Conservation (phyloP, 805 yeast species). For the Isabelozyma pseudorhagii region DNA sequence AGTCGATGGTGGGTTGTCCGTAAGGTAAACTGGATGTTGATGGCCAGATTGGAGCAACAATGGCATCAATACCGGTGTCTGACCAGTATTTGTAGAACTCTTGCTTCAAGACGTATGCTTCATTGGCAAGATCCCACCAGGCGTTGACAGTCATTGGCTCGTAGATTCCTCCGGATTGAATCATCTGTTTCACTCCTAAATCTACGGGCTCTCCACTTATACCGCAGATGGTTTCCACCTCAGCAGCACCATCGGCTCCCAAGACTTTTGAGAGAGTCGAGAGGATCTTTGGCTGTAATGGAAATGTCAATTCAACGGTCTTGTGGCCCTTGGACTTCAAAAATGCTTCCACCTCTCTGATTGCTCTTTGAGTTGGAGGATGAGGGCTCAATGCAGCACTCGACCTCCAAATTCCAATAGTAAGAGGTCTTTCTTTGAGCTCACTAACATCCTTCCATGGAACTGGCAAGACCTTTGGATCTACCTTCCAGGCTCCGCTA, state of each 20-base stretch:
- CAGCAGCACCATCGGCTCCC: slow-evolving; percentile 42
- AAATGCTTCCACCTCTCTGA: slow-evolving; percentile 1
- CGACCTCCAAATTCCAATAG: slow-evolving; percentile 1
- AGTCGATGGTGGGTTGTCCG: slow-evolving; percentile 12
- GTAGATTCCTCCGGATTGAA: slow-evolving; percentile 29
- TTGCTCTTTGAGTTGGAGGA: slow-evolving; percentile 5
- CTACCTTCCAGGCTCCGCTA: slow-evolving; percentile 4
- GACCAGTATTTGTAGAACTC: slow-evolving; percentile 41
- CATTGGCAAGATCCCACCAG: slow-evolving; percentile 35
- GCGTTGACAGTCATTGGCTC: slow-evolving; percentile 26
- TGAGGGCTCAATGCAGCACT: slow-evolving; percentile 3
- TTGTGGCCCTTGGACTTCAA: slow-evolving; percentile 38
- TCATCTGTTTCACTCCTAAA: slow-evolving; percentile 29
- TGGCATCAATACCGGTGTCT: slow-evolving; percentile 5
- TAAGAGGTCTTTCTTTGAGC: not conserved
- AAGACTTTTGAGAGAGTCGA: slow-evolving; percentile 27
- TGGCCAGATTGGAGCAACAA: slow-evolving; percentile 5
- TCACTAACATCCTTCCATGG: slow-evolving; percentile 1
- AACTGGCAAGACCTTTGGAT: slow-evolving; percentile 2
- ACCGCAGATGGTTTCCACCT: slow-evolving; percentile 25
- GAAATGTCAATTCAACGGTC: slow-evolving; percentile 41
- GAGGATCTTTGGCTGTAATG: slow-evolving; percentile 25
- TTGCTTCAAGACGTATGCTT: slow-evolving; percentile 31
- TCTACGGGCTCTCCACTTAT: slow-evolving; percentile 42
- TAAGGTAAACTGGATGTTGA: slow-evolving; percentile 8